Evolutionary conservation across 2,329 filamentous ascomycete species (phyloP).

Genomic region (Clonostachys rhizophaga): DNA sequence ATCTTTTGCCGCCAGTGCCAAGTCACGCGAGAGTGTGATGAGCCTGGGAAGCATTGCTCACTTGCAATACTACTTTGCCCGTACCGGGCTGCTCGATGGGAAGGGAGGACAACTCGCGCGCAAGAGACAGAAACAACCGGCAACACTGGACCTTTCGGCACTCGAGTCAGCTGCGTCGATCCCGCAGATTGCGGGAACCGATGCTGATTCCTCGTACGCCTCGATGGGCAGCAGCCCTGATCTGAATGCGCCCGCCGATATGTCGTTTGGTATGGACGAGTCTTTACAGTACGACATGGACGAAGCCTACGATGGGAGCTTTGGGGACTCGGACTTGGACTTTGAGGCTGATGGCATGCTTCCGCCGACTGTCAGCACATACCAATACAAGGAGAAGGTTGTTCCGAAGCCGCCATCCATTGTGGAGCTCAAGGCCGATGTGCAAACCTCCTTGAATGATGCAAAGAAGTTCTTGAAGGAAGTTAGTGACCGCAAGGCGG

Average conservation of each 20-base stretch:
- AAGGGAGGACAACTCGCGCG: constrained; percentile 84
- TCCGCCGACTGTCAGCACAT: constrained; percentile 95
- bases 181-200: constrained; percentile 36
- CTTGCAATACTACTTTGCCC: constrained; percentile 96
- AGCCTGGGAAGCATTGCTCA: constrained; percentile 95
- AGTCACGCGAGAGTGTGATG: constrained; percentile 89
- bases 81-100: constrained; percentile 88
- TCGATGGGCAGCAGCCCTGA: constrained; percentile 58
- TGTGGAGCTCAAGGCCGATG: constrained; percentile 63
- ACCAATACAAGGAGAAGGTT: constrained; percentile 77
- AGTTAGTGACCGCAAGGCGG: constrained; percentile 33
- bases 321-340: constrained; percentile 60
- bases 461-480: constrained; percentile 65
- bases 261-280: constrained; percentile 18
- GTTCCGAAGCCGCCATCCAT: constrained; percentile 82
- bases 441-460: constrained; percentile 65
- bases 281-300: constrained; percentile 24
- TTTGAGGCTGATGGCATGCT: constrained; percentile 61
- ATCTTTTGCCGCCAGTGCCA: constrained; percentile 85
- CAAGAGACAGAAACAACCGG: constrained; percentile 58
- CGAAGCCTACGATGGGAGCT: constrained; percentile 43
- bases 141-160: constrained; percentile 52
- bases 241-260: constrained; percentile 34
- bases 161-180: constrained; percentile 28
- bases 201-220: constrained; percentile 55